Percentiles rank a stretch among this genome's conserved stretches.
Conservation (phyloP, 164 flowering plant species). For the Malania oleifera region DNA sequence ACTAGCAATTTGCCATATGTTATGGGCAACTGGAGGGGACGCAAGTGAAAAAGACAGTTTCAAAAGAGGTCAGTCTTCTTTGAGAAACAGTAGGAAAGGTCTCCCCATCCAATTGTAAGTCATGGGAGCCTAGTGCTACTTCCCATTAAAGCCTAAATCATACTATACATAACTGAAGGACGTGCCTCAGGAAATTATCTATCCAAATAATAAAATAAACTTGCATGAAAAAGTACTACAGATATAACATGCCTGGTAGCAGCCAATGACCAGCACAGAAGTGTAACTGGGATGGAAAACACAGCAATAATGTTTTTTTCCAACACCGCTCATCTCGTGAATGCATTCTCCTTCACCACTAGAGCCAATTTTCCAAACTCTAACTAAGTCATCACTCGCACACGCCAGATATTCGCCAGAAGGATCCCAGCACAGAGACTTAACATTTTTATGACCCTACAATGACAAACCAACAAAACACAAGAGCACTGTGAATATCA, state of each 20-base stretch:
- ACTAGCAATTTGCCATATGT: too few relatives aligned
- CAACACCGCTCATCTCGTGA: conserved; percentile 56
- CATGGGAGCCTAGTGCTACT: too few relatives aligned
- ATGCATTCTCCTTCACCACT: conserved; percentile 51
- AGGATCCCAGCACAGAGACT: conserved; percentile 70
- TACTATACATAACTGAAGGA: too few relatives aligned
- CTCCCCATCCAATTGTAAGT: too few relatives aligned
- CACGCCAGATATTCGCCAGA: conserved; percentile 71
- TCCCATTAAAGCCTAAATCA: too few relatives aligned
- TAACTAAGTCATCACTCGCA: conserved; percentile 65
- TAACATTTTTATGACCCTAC: conserved; percentile 62
- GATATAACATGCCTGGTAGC: conserved; percentile 53
- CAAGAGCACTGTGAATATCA: not conserved
- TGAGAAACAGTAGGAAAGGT: too few relatives aligned
- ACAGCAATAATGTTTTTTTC: conserved; percentile 56
- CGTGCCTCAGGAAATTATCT: not conserved
- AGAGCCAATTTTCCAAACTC: conserved; percentile 63
- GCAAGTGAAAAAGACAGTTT: too few relatives aligned
- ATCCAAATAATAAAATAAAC: not conserved
- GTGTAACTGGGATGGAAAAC: conserved; percentile 68
- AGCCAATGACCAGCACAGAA: conserved; percentile 59
- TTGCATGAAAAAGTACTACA: conserved; percentile 1
- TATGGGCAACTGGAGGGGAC: too few relatives aligned
- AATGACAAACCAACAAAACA: conserved; percentile 1
- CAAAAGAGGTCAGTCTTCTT: too few relatives aligned